Evolutionary conservation across 352 stramenopile genomes (phyloP), one percentile per base, ranked within the genome.

Genomic region (Pilasporangium apinafurcum): DNA sequence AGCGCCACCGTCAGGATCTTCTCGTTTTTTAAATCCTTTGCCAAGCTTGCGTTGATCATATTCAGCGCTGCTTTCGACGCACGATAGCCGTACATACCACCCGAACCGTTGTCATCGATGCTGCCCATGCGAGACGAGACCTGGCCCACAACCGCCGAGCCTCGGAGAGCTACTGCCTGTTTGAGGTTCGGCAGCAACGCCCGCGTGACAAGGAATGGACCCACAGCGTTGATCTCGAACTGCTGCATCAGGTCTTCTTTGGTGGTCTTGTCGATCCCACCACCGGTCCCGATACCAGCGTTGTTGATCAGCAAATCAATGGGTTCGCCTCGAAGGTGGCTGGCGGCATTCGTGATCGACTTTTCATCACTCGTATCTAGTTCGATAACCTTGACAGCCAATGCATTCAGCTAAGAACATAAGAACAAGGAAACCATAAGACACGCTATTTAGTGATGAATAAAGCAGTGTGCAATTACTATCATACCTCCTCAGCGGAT

Each of bases 301-400:
- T 86, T 89, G 51, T 92, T 92, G 38, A 92, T 83, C 10, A 92
- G 55, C 21, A 92, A 45, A 33, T 89, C 67, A 17, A 89, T 58
- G 1, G 60, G 38, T 30, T 61, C 59, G 25, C 51, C 49, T 21
- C 73, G 44, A 5, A 86, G 42, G 0, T 51, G 27, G 51, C 65
- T 63, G 12, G 68, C 68, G 9, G 64, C 59, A 1, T 25, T 17
- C 24, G 68, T 20, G 20, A 86, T 83, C 24, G 69, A 82, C 27
- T 63, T 29, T 37, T 86, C 75, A 31, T 83, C 59, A 32, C 53
- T 35, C 9, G 62, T 80, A 38, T 88, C 76, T 12, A 87, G 30
- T 37, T 52, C 17, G 17, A 86, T 22, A 30, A 86, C 46, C 56
- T 80, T 77, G n/a, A n/a, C n/a, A n/a, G n/a, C n/a, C n/a, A n/a